Percentiles rank a stretch among this genome's conserved stretches.
Conservation (phyloP, 306 rosid genomes). For the Alnus glutinosa region DNA sequence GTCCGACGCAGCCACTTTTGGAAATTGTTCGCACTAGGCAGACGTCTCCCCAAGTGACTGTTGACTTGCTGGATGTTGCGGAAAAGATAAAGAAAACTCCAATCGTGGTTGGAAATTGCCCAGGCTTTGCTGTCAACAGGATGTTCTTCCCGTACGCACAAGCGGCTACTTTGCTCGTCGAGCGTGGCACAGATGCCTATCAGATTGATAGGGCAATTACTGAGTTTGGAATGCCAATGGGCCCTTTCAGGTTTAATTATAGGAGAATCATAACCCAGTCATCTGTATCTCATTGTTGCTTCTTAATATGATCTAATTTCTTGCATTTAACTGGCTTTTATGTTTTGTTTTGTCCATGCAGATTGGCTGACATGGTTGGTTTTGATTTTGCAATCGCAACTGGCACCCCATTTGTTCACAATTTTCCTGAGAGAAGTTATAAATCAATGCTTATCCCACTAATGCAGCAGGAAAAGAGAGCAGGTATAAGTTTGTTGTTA, state of each 20-base stretch:
- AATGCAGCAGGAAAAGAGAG: conserved; percentile 83
- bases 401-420: conserved; percentile 53
- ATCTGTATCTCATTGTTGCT: too few relatives aligned
- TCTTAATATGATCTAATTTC: too few relatives aligned
- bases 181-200: conserved; percentile 81
- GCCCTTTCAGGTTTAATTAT: conserved; percentile 57
- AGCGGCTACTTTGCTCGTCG: conserved; percentile 78
- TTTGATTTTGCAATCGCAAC: conserved; percentile 84
- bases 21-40: conserved; percentile 86
- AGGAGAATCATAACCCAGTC: too few relatives aligned
- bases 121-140: conserved; percentile 96
- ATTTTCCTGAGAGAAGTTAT: conserved; percentile 80
- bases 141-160: conserved; percentile 90
- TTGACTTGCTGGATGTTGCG: conserved; percentile 79
- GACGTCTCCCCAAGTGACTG: conserved; percentile 83
- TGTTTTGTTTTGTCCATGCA: too few relatives aligned
- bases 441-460: conserved; percentile 82
- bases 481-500: too few relatives aligned
- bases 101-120: conserved; percentile 92
- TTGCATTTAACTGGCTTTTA: too few relatives aligned
- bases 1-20: conserved; percentile 98
- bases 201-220: conserved; percentile 72
- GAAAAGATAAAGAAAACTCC: conserved; percentile 90
- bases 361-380: conserved; percentile 89
- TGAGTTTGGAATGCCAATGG: conserved; percentile 93